Conservation (phyloP, 2,329 filamentous ascomycete genomes). For the Acrocalymma vagum region DNA sequence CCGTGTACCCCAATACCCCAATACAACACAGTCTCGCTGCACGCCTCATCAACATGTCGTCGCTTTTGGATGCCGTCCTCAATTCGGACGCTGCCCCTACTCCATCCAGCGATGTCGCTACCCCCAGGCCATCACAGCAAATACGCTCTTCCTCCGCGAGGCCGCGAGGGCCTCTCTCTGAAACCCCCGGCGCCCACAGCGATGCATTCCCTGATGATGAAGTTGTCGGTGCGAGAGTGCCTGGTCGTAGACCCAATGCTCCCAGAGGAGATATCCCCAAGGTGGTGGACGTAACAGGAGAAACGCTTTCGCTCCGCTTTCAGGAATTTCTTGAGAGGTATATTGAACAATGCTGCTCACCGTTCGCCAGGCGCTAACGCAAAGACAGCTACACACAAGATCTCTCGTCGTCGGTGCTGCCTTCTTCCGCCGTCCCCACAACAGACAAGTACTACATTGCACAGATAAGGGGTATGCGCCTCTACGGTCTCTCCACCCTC, state of each 20-base stretch:
- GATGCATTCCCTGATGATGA: constrained; percentile 71
- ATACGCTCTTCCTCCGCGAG: constrained; percentile 62
- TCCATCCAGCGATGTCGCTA: constrained; percentile 46
- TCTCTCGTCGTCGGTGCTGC: constrained; percentile 68
- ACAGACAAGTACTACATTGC: constrained; percentile 87
- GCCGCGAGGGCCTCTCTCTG: constrained; percentile 61
- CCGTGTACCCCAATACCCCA: constrained; percentile 10
- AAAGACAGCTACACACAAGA: constrained; percentile 70
- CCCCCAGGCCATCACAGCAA: constrained; percentile 48
- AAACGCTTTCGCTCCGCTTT: constrained; percentile 78
- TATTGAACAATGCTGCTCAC: constrained; percentile 25
- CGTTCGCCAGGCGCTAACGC: constrained; percentile 15
- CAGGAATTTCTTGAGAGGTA: constrained; percentile 82
- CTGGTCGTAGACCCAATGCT: constrained; percentile 45
- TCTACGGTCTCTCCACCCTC: constrained; percentile 80
- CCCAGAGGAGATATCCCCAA: constrained; percentile 69
- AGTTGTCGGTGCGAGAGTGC: constrained; percentile 62
- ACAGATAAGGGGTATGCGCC: constrained; percentile 80
- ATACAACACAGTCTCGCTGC: constrained; percentile 8
- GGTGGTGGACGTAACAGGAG: constrained; percentile 79
- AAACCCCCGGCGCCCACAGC: constrained; percentile 61
- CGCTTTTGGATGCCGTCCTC: constrained; percentile 59
- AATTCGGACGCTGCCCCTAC: constrained; percentile 55
- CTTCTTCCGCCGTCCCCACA: constrained; percentile 72
- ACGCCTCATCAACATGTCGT: constrained; percentile 64